Base-by-base conservation (phyloP, 208 protist genomes). In the Acanthamoeba lenticulata region DNA sequence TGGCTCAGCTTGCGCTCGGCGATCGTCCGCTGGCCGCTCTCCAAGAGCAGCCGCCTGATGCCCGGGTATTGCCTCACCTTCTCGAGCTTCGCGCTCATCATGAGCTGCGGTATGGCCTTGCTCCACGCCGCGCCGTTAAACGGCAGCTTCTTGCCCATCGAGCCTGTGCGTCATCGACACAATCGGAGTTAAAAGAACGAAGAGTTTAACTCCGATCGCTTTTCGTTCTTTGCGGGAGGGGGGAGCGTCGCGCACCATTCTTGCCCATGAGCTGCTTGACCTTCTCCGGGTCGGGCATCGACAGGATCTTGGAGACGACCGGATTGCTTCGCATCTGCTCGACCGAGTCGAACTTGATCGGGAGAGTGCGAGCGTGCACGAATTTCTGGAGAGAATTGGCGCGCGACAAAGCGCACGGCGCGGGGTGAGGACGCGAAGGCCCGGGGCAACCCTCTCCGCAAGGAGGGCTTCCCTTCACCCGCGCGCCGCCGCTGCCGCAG, bases 1-100 rank as follows among this genome's bases (percentile, higher is more conserved):
- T 91, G 85, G 85, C 85, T 91, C 85, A 91, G 27, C 60, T 91
- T 91, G 44, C 85, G 85, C 52, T 91, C 85, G 34, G 85, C 85
- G 17, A 91, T 74, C 52, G 49, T 72, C 32, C 55, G 55, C 7
- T 69, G 65, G 60, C 85, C 85, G 60, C 85, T 91, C 42, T 91
- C 85, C 42, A 91, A 27, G 49, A 91, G 42, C 85, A 91, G 60
- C 5, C 85, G 85, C 36, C 24, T 45, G 60, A 91, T 91, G 1
- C 85, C 85, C 1, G 85, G 47, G 36, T 91, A 34, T 62, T 91
- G 85, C 9, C 85, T 24, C 2, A 62, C 85, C 85, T 91, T 91
- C 0, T 38, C 19, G 5, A 65, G 32, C 55, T 74, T 91, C n/a
- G 85, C 85, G 27, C 47, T 62, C 27, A 36, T 72, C 85, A 91